Base-by-base conservation (phyloP, 2,329 filamentous ascomycete genomes). In the Stagonosporopsis vannaccii region DNA sequence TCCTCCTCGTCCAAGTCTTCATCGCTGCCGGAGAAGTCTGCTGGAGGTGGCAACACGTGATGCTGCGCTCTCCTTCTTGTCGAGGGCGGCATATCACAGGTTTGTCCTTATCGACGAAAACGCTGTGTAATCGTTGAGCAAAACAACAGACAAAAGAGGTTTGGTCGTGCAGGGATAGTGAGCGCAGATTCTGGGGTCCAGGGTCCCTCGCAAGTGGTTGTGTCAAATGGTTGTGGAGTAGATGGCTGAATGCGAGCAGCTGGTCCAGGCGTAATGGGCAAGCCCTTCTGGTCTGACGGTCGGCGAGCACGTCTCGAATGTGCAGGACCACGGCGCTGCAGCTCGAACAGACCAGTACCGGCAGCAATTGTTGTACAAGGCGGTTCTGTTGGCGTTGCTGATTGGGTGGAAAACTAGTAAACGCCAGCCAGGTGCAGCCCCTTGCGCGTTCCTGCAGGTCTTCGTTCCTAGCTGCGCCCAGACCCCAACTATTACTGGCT, bases 11-110 rank as follows among this genome's bases (percentile, higher is more conserved):
- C 50, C 26, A 36, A 49, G 32, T 71, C 70, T 13, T 65, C 56
- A 7, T 74, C 72, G 53, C 70, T 73, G 37, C 69, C 69, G n/a
- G 61, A 63, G 22, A 63, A 61, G n/a, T 64, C 60, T 8, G 64
- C 60, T 22, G 59, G 53, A 20, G 61, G 63, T 22, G 66, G 59
- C 28, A 58, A 46, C 25, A 61, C 40, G 28, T 63, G 59, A 51
- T 62, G 57, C 36, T 61, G 65, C 17, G 44, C 58, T 52, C 63
- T 57, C 56, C 63, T 66, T 53, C 70, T 66, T n/a, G 64, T 58
- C 51, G 69, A 65, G 22, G 68, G 68, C 36, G 69, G 67, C 71
- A 74, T 75, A 20, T 25, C 32, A 15, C 36, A 41, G 35, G 19
- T 42, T 12, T 22, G 32, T 23, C 19, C 15, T 46, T 42, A 42